Percentiles rank a stretch among this genome's conserved stretches.
These are phyloP conservation scores for Sporothrix dimorphospora DNA, from an alignment of 2,329 filamentous ascomycete species.

Conservation along the genomic window DNA sequence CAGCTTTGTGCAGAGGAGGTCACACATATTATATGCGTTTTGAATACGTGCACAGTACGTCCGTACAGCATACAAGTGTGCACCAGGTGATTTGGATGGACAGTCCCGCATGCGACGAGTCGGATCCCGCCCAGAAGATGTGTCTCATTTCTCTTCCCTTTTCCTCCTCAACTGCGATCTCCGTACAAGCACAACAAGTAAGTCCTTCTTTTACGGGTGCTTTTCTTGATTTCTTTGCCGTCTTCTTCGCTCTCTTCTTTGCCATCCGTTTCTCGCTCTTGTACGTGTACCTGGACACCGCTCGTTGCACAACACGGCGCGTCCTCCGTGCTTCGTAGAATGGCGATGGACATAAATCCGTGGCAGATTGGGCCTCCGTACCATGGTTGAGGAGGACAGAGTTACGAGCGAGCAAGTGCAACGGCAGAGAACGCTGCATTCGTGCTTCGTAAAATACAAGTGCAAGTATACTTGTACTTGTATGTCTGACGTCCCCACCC, in stretches of 20 bases:
- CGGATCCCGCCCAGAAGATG: not conserved
- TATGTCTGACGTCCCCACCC: not conserved
- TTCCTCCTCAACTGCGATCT: not conserved
- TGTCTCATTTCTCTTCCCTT: not conserved
- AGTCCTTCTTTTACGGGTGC: not conserved
- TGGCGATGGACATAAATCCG: slow-evolving; percentile 22
- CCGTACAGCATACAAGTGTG: too few relatives aligned
- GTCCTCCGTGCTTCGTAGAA: not conserved
- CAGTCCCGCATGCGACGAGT: not conserved
- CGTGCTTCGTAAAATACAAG: too few relatives aligned
- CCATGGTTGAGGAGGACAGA: slow-evolving; percentile 12
- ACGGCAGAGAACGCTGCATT: not conserved
- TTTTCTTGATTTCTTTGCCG: not conserved
- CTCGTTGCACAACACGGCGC: not conserved
- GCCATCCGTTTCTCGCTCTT: not conserved
- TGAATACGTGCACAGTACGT: not conserved
- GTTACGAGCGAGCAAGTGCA: not conserved
- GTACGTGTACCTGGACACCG: not conserved
- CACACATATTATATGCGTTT: not conserved
- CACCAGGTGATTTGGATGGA: not conserved
- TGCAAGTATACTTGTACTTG: too few relatives aligned
- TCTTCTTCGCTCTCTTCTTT: not conserved
- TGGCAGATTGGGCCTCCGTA: slow-evolving; percentile 20
- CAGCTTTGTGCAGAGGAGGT: not conserved
- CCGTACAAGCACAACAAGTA: not conserved